Percentiles rank a stretch among this genome's conserved stretches.
phyloP scores from a whole-genome alignment of 176 grass and related monocot genomes.

The Paspalum notatum region DNA sequence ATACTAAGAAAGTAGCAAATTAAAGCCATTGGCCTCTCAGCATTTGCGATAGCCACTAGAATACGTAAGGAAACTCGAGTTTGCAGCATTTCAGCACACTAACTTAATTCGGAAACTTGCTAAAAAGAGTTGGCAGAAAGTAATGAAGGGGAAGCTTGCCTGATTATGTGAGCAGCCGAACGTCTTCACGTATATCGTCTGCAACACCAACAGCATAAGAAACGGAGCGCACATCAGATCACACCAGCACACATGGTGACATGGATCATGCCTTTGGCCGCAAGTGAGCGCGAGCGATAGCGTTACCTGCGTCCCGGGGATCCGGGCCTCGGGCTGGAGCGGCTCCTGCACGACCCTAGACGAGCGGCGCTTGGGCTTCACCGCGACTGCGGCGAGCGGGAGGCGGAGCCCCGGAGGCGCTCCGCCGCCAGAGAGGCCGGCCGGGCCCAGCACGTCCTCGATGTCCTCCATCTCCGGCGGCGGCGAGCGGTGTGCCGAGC shows the following conservation, averaged over 20 bases:
- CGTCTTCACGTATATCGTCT: constrained; percentile 92
- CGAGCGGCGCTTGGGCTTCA: constrained; percentile 70
- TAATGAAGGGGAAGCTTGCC: constrained; percentile 45
- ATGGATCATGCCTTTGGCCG: not conserved
- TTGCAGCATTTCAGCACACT: not conserved
- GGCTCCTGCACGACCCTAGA: constrained; percentile 52
- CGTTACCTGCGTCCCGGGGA: constrained; percentile 79
- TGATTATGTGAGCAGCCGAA: constrained; percentile 97
- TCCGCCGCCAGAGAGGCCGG: constrained; percentile 31
- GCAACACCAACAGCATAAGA: constrained; percentile 31
- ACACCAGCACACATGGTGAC: not conserved
- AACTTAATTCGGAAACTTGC: not conserved
- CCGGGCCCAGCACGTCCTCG: constrained; percentile 71
- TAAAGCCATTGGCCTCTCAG: not conserved
- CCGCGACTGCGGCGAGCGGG: constrained; percentile 59
- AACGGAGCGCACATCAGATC: not conserved
- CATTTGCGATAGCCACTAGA: not conserved
- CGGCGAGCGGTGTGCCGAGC: constrained; percentile 10
- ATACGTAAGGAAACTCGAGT: not conserved
- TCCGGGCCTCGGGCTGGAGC: constrained; percentile 41
- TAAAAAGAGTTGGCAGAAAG: not conserved
- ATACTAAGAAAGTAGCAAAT: not conserved
- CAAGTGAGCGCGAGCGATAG: not conserved
- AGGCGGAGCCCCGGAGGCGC: constrained; percentile 69
- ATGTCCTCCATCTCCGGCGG: constrained; percentile 74